Evolutionary conservation across 768 basidiomycete species (phyloP), one percentile per base, ranked within the genome.

Genomic region (Phaeotremella skinneri): DNA sequence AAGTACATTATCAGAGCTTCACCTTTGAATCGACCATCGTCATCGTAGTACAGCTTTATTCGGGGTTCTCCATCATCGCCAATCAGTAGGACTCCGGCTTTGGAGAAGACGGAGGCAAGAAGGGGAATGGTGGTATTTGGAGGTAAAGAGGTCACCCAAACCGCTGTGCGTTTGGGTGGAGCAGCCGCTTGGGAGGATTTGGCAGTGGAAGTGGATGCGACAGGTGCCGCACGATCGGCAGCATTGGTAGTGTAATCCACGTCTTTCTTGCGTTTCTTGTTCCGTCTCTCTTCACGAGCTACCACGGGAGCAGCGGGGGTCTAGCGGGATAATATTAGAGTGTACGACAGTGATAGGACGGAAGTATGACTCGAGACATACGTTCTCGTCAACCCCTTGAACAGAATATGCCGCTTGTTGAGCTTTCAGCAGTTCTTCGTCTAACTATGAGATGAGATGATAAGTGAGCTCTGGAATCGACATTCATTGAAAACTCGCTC

Each of bases 391-490:
- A 23, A 99, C 92, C 9, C 94, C 96, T 14, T 81, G 82, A 1
- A 99, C 81, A 0, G 91, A 87, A 77, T 99, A 99, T 1, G 91
- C 93, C 0, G 91, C 92, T 80, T 98, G 96, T 75, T 99, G 94
- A 23, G 85, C 86, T 72, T 85, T 86, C 57, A 94, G 65, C 13
- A 90, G 80, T 53, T 93, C 90, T 62, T 94, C 91, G 64, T 91
- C 89, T 31, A 94, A 81, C 92, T 94, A 68, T 7, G 4, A 6
- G 34, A 52, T 37, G 32, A 37, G 17, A 23, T 25, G 23, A 41
- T 21, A 21, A 42, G 42, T 59, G 27, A 56, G 49, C 57, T 56
- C 17, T 25, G 6, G 32, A 17, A 48, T 41, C 31, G 14, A 29
- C 30, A 56, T 29, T 31, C 27, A 23, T 23, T n/a, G 14, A 27